A percentile compares a stretch with the other conserved stretches of the same genome.
Evolutionary conservation across 345 rosid species (phyloP).

Genomic region (Eucalyptus curtisii): DNA sequence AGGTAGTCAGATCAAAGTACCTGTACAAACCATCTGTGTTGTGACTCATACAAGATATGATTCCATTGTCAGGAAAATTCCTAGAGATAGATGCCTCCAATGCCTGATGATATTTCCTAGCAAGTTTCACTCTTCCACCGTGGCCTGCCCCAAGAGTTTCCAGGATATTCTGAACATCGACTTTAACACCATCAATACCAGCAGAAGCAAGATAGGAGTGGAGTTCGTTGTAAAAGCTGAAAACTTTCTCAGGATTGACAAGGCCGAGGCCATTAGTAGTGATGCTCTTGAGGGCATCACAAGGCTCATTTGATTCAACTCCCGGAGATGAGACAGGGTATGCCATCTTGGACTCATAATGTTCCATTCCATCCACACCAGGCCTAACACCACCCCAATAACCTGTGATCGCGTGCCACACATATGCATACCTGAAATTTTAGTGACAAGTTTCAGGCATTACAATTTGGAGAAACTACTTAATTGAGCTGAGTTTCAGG

Average conservation of each 20-base stretch:
- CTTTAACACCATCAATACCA: conserved; percentile 73
- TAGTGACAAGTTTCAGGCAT: background rate
- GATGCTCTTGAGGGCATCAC: conserved; percentile 35
- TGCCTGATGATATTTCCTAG: conserved; percentile 58
- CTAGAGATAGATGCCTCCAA: conserved; percentile 50
- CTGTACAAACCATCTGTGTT: conserved; percentile 63
- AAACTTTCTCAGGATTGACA: conserved; percentile 62
- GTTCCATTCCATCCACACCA: conserved; percentile 32
- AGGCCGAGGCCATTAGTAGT: conserved; percentile 55
- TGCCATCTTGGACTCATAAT: conserved; percentile 39
- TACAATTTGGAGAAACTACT: background rate
- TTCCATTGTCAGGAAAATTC: conserved; percentile 46
- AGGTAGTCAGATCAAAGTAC: conserved; percentile 5
- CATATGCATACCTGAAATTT: conserved; percentile 32
- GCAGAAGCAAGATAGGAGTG: conserved; percentile 65
- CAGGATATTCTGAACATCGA: conserved; percentile 73
- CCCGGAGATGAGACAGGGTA: conserved; percentile 51
- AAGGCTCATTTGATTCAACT: conserved; percentile 43
- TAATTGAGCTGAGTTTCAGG: background rate
- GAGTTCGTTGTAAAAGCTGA: conserved; percentile 56
- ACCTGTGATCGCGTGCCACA: conserved; percentile 65
- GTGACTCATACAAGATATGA: conserved; percentile 64
- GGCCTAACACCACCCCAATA: conserved; percentile 66
- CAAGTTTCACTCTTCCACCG: conserved; percentile 59
- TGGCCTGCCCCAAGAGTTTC: conserved; percentile 59